Conservation (phyloP, 768 basidiomycete species). For the Pleurotus pulmonarius region DNA sequence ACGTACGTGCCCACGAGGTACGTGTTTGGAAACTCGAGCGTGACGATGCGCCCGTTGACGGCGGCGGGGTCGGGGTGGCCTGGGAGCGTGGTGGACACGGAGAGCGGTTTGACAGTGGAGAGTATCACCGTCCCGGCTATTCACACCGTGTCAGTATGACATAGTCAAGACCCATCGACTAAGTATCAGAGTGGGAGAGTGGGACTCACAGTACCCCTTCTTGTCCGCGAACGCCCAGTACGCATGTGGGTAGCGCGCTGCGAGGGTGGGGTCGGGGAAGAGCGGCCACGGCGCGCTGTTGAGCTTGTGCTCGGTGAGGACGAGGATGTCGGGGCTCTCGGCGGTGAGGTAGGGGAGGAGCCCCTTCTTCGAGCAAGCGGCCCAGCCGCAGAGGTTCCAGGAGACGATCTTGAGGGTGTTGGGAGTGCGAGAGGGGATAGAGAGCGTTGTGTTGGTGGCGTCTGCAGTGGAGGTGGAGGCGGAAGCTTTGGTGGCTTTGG, state of each 20-base stretch:
- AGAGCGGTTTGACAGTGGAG: slow-evolving; percentile 71
- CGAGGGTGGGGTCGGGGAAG: slow-evolving; percentile 48
- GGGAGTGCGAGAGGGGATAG: slow-evolving; percentile 45
- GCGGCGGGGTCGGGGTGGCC: slow-evolving; percentile 62
- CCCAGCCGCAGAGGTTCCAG: slow-evolving; percentile 82
- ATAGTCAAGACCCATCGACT: too few species aligned
- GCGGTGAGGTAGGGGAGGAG: slow-evolving; percentile 81
- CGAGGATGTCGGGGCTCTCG: slow-evolving; percentile 80
- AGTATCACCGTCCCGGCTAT: slow-evolving; percentile 82
- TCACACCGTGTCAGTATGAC: neutral
- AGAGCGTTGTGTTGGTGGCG: neutral
- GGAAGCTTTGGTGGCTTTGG: neutral
- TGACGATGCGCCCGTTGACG: slow-evolving; percentile 76
- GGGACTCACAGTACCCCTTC: slow-evolving; percentile 68
- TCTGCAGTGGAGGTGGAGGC: neutral
- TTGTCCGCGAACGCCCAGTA: slow-evolving; percentile 77
- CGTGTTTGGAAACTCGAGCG: slow-evolving; percentile 69
- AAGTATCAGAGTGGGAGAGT: neutral
- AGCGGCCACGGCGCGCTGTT: slow-evolving; percentile 49
- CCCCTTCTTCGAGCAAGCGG: slow-evolving; percentile 79
- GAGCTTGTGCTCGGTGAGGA: slow-evolving; percentile 87
- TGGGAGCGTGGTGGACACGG: slow-evolving; percentile 63
- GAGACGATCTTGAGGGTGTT: slow-evolving; percentile 55
- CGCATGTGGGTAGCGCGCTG: slow-evolving; percentile 58
- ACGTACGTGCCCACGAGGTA: slow-evolving; percentile 82